These are phyloP conservation scores for Lantana camara DNA, from an alignment of 257 asterid genomes.

Conservation along the genomic window DNA sequence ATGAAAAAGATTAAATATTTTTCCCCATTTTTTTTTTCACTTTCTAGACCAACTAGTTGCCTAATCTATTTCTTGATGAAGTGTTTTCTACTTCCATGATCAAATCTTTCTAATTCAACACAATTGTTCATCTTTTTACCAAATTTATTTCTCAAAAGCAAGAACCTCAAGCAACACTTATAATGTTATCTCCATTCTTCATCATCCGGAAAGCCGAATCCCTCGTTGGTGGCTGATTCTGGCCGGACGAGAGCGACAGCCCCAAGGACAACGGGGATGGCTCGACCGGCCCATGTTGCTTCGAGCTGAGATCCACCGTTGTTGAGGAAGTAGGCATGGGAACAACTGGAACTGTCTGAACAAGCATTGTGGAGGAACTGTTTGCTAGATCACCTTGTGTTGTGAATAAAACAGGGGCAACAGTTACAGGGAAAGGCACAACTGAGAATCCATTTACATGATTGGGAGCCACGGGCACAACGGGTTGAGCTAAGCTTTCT, in stretches of 20 bases:
- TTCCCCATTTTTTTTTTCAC: too few relatives aligned
- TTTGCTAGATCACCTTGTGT: constrained; percentile 43
- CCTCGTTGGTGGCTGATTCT: constrained; percentile 46
- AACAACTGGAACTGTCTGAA: constrained; percentile 37
- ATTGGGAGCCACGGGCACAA: constrained; percentile 30
- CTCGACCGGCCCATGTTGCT: constrained; percentile 39
- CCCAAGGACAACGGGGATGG: constrained; percentile 56
- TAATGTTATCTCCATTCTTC: constrained; percentile 48
- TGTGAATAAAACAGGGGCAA: constrained; percentile 47
- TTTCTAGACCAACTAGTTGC: constrained; percentile 36
- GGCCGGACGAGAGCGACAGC: constrained; percentile 61
- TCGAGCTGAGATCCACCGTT: constrained; percentile 47
- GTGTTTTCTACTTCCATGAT: constrained; percentile 27
- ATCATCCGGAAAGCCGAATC: constrained; percentile 36
- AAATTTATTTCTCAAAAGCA: constrained; percentile 24
- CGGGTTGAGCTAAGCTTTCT: constrained; percentile 28
- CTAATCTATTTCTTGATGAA: constrained; percentile 42
- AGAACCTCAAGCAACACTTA: constrained; percentile 52
- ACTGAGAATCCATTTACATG: constrained; percentile 44
- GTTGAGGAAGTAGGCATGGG: constrained; percentile 37
- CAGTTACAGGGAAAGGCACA: constrained; percentile 45
- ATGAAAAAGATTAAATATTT: constrained; percentile 25
- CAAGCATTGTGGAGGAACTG: constrained; percentile 33
- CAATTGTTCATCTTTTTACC: constrained; percentile 22
- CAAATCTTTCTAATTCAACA: constrained; percentile 27